Base-by-base conservation (phyloP, 257 asterid genomes). In the Rubia yunnanensis region DNA sequence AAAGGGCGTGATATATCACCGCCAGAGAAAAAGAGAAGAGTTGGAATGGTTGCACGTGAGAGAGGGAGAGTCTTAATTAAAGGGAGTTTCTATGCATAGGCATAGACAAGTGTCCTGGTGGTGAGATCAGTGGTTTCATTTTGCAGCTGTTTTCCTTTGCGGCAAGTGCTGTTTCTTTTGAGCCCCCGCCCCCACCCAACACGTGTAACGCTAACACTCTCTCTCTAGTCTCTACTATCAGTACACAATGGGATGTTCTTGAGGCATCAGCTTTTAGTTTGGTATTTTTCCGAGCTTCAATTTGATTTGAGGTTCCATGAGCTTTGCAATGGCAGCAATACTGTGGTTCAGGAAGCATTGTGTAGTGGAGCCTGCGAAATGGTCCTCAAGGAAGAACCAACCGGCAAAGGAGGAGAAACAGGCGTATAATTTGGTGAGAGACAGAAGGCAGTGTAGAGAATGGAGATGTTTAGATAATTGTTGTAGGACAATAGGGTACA, bases 391-490 rank as follows among this genome's bases (percentile, higher is more conserved):
- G 28, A 58, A 34, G 72, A 50, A 7, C 13, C 27, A 26, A 2
- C 27, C 57, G 27, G 23, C 57, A 18, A 53, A 64, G 11, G 71
- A 71, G 28, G 49, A 62, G 17, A 60, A 70, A 2, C 60, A 10
- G 9, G n/a, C 31, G 60, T 32, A 70, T 63, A 63, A 30, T 13
- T 32, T 50, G 41, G 69, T 64, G 31, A 66, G 60, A 17, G 57
- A 14, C 10, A 75, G 52, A 9, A 74, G 52, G 38, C 61, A 5
- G 23, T 3, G 41, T 15, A 85, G 36, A 27, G 84, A 79, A 63
- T 84, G 95, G 91, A 76, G 86, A 61, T 80, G 92, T 77, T 50
- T 88, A 10, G 95, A 87, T 70, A 71, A 69, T 0, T 90, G 95
- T 24, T 85, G 80, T 74, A 80, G 96, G 96, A 56, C 65, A 56